These are phyloP conservation scores for Pichia cephalocereana DNA, from an alignment of 805 yeast species.

Conservation along the genomic window DNA sequence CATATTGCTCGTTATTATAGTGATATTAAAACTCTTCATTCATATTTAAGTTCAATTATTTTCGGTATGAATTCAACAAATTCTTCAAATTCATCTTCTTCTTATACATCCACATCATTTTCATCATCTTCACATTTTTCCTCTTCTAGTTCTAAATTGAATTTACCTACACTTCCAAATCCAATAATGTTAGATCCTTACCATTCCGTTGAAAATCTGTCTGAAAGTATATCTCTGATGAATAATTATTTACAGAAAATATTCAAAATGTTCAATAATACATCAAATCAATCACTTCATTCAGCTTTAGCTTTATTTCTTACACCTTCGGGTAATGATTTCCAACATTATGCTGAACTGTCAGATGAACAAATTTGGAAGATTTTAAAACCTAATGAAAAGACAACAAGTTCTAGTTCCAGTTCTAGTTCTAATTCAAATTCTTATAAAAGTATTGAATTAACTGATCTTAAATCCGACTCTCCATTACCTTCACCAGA, in stretches of 20 bases:
- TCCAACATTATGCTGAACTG: constrained; percentile 24
- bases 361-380: constrained; percentile 12
- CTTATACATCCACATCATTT: too few species aligned
- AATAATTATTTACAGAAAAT: constrained; percentile 31
- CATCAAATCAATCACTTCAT: neutral
- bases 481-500: neutral
- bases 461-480: neutral
- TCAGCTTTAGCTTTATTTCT: neutral
- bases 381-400: constrained; percentile 5
- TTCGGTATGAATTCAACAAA: too few species aligned
- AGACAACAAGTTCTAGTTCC: too few species aligned
- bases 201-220: neutral
- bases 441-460: neutral
- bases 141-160: neutral
- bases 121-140: neutral
- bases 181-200: neutral
- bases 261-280: neutral
- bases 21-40: constrained; percentile 27
- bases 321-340: constrained; percentile 7
- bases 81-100: too few species aligned
- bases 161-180: neutral
- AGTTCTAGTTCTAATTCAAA: neutral
- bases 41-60: constrained; percentile 8
- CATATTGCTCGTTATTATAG: constrained; percentile 41
- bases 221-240: constrained; percentile 21